phyloP scores from a whole-genome alignment of 2,329 filamentous ascomycete genomes.

The Colletotrichum spaethianum region DNA sequence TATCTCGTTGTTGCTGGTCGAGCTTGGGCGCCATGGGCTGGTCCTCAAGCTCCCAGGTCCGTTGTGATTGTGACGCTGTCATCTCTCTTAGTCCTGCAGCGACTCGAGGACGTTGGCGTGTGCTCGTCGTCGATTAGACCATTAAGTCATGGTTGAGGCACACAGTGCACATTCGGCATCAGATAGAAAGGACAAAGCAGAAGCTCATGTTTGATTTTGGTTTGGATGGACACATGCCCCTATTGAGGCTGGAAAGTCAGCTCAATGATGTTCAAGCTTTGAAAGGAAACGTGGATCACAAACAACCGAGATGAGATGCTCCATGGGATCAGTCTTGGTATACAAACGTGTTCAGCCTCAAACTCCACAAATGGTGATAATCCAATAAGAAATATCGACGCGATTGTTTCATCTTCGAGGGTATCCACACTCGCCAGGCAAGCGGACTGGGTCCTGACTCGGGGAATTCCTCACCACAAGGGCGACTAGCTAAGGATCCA shows the following conservation, averaged over 20 bases:
- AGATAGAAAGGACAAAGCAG: not conserved
- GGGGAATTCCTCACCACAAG: not conserved
- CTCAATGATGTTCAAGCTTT: slow-evolving; percentile 5
- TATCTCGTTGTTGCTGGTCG: not conserved
- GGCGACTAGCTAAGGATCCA: not conserved
- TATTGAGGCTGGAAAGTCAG: not conserved
- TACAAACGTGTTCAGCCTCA: slow-evolving; percentile 8
- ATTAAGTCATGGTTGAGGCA: not conserved
- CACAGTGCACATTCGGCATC: not conserved
- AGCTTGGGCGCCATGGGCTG: not conserved
- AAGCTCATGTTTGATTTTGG: not conserved
- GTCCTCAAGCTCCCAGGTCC: slow-evolving; percentile 30
- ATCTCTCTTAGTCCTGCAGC: not conserved
- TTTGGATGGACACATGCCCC: not conserved
- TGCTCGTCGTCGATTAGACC: not conserved
- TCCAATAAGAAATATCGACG: slow-evolving; percentile 2
- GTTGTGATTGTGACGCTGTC: slow-evolving; percentile 1
- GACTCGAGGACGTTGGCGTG: not conserved
- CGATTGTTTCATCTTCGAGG: not conserved
- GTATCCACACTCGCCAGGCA: slow-evolving; percentile 2
- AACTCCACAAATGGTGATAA: not conserved
- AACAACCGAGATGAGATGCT: slow-evolving; percentile 26
- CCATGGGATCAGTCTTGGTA: not conserved
- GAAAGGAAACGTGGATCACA: slow-evolving; percentile 17
- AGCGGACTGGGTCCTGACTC: slow-evolving; percentile 11